Evolutionary conservation across 208 protist genomes (phyloP).

Genomic region (Acanthamoeba sp.): DNA sequence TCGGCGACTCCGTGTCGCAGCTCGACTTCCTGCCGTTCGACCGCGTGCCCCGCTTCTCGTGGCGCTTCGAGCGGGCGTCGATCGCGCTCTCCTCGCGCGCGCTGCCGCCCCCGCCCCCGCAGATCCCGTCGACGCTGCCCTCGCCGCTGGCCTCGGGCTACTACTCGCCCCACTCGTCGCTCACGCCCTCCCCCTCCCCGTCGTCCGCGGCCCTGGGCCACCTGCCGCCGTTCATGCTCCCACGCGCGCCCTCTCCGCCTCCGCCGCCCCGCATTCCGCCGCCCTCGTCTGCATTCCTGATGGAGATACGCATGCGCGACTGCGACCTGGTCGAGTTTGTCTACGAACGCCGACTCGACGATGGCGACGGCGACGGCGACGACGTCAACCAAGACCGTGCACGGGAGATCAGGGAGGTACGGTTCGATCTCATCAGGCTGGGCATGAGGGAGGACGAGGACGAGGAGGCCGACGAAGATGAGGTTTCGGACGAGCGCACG

Average conservation of each 20-base stretch:
- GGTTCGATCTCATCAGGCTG: not conserved
- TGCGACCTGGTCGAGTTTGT: constrained; percentile 54
- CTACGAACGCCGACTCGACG: not conserved
- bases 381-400: not conserved
- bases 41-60: constrained; percentile 15
- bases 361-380: not conserved
- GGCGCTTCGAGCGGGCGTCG: not conserved
- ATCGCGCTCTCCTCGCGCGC: not conserved
- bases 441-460: constrained; percentile 7
- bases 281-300: not conserved
- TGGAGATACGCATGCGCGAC: constrained; percentile 20
- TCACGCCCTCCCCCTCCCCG: not conserved
- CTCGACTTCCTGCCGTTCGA: constrained; percentile 23
- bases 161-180: constrained; percentile 37
- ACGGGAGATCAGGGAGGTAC: not conserved
- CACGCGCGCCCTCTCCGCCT: not conserved
- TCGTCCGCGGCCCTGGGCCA: not conserved
- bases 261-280: not conserved
- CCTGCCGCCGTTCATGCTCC: not conserved
- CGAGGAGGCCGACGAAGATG: not conserved
- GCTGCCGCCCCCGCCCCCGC: not conserved
- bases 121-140: not conserved
- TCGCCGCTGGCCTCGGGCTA: constrained; percentile 38
- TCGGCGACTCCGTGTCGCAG: constrained; percentile 4
- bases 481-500: not conserved